Evolutionary conservation across 495 filamentous ascomycete species (phyloP).

Genomic region (Hypoxylon rickii): DNA sequence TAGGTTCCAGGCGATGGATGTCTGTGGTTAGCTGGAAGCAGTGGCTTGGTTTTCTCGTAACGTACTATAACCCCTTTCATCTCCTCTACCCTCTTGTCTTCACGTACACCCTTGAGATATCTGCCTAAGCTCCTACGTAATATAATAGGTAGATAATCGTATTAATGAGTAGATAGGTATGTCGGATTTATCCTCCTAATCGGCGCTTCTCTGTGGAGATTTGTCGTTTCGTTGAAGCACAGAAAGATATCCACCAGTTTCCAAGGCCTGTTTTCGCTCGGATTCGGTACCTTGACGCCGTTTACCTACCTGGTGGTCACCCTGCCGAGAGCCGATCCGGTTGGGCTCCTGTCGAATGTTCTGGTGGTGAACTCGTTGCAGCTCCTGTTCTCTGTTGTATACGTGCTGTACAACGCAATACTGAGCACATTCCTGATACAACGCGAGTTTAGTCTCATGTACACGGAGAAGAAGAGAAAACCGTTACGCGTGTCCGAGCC

Average conservation of each 20-base stretch:
- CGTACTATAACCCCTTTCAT: constrained; percentile 9
- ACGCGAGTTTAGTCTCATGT: constrained; percentile 22
- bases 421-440: constrained; percentile 26
- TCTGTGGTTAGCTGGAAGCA: constrained; percentile 10
- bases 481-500: constrained; percentile 45
- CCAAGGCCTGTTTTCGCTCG: constrained; percentile 23
- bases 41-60: constrained; percentile 4
- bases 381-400: constrained; percentile 48
- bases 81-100: not conserved
- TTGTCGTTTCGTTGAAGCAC: not conserved
- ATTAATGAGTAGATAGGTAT: not conserved
- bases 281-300: constrained; percentile 38
- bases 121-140: no score
- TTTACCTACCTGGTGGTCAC: constrained; percentile 28
- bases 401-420: constrained; percentile 28
- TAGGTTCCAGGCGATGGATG: constrained; percentile 11
- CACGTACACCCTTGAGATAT: no score
- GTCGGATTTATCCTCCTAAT: not conserved
- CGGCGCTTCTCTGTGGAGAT: not conserved
- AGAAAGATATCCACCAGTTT: constrained; percentile 20
- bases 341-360: constrained; percentile 17
- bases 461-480: constrained; percentile 36
- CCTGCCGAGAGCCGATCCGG: constrained; percentile 9
- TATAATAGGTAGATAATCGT: no score
- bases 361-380: constrained; percentile 52